Evolutionary conservation across 2,329 filamentous ascomycete genomes (phyloP).

Genomic region (Calonectria hawksworthii): DNA sequence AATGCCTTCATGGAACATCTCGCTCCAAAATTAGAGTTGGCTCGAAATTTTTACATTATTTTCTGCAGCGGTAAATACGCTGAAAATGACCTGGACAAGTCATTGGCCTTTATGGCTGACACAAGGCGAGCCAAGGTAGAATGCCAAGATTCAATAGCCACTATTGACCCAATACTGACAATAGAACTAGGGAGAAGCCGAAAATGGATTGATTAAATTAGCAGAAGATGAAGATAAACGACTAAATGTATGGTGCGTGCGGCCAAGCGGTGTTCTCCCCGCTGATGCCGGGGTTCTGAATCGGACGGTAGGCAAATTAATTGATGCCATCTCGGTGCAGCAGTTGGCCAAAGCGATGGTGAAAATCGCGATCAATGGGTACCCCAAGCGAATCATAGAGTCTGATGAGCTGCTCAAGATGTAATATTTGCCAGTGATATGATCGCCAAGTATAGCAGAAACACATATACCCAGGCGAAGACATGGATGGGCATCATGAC

Average conservation of each 20-base stretch:
- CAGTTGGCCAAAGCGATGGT: not conserved
- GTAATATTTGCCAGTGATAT: not conserved
- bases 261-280: slow-evolving; percentile 7
- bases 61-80: slow-evolving; percentile 20
- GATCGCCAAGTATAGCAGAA: not conserved
- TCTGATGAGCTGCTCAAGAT: slow-evolving; percentile 1
- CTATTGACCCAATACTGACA: not conserved
- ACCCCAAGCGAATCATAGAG: slow-evolving; percentile 12
- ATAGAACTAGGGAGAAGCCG: not conserved
- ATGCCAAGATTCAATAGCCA: not conserved
- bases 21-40: not conserved
- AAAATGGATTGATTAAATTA: slow-evolving; percentile 4
- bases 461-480: not conserved
- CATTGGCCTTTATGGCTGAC: slow-evolving; percentile 4
- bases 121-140: slow-evolving; percentile 2
- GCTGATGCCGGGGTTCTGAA: not conserved
- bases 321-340: not conserved
- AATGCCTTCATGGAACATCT: slow-evolving; percentile 13
- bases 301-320: not conserved
- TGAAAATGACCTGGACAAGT: not conserved
- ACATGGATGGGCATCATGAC: too few relatives aligned
- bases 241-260: slow-evolving; percentile 3
- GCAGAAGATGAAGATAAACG: slow-evolving; percentile 11
- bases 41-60: slow-evolving; percentile 6
- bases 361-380: not conserved